Evolutionary conservation across 805 yeast genomes (phyloP).

Genomic region (Sungouiozyma intestinalis): DNA sequence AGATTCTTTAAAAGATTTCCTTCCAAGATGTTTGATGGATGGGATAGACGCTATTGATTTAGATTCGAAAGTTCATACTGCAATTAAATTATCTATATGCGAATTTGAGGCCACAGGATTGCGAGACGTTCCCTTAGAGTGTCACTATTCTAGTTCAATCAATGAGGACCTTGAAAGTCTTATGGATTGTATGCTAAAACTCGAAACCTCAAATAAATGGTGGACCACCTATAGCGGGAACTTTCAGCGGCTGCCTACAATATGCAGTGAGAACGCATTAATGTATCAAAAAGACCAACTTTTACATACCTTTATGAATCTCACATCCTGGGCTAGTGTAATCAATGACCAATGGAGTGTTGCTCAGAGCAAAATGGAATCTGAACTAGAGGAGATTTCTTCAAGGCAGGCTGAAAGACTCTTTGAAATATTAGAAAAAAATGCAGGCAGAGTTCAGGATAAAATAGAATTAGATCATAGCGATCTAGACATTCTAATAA

Average conservation of each 20-base stretch:
- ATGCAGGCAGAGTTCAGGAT: neutral
- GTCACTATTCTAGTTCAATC: constrained; percentile 2
- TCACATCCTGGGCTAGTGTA: constrained; percentile 30
- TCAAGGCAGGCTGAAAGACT: neutral
- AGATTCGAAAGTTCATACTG: constrained; percentile 30
- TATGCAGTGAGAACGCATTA: constrained; percentile 43
- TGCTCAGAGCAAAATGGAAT: constrained; percentile 5
- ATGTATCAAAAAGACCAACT: constrained; percentile 46
- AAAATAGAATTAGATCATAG: neutral
- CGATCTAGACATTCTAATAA: neutral
- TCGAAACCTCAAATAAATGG: constrained; percentile 43
- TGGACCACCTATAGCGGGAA: constrained; percentile 70
- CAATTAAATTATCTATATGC: constrained; percentile 42
- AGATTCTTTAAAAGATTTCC: constrained; percentile 31
- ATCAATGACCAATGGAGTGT: constrained; percentile 9
- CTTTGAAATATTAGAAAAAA: neutral
- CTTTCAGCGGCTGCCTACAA: constrained; percentile 40
- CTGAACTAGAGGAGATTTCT: constrained; percentile 27
- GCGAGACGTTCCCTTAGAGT: constrained; percentile 5
- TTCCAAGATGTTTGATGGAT: constrained; percentile 32
- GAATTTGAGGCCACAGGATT: constrained; percentile 42
- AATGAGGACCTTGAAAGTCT: constrained; percentile 2
- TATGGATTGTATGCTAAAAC: constrained; percentile 31
- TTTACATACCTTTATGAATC: constrained; percentile 35
- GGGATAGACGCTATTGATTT: constrained; percentile 34